Conservation (phyloP, 306 rosid species). For the Lotus japonicus region DNA sequence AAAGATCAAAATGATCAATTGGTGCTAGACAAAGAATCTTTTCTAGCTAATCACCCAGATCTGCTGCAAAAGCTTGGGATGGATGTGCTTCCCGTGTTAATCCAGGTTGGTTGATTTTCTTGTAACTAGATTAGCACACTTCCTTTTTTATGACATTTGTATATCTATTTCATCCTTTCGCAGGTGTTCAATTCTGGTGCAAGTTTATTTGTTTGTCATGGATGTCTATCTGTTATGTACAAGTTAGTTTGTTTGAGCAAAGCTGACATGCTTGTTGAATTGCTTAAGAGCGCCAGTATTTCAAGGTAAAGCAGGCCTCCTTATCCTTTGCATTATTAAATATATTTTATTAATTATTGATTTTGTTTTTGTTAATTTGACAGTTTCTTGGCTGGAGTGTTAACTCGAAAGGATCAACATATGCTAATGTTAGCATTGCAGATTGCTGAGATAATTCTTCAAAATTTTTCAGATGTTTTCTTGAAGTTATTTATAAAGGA, state of each 20-base stretch:
- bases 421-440: constrained; percentile 68
- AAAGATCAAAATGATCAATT: constrained; percentile 54
- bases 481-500: constrained; percentile 76
- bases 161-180: constrained; percentile 14
- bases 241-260: constrained; percentile 67
- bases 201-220: constrained; percentile 72
- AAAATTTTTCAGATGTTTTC: constrained; percentile 60
- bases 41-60: constrained; percentile 50
- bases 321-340: constrained; percentile 18
- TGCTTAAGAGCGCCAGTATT: constrained; percentile 65
- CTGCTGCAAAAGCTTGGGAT: constrained; percentile 66
- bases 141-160: constrained; percentile 9
- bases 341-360: constrained; percentile 23
- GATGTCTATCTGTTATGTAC: constrained; percentile 74
- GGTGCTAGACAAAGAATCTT: constrained; percentile 50
- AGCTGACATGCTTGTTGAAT: constrained; percentile 67
- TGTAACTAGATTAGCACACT: background rate
- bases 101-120: constrained; percentile 62
- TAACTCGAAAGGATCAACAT: constrained; percentile 90
- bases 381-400: constrained; percentile 93
- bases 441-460: constrained; percentile 76
- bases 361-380: constrained; percentile 26
- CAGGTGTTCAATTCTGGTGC: constrained; percentile 97
- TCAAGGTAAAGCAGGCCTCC: constrained; percentile 61
- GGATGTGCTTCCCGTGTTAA: constrained; percentile 74